A percentile compares a stretch with the other conserved stretches of the same genome.
Conservation (phyloP, 2,329 filamentous ascomycete species). For the Clonostachys sp. region DNA sequence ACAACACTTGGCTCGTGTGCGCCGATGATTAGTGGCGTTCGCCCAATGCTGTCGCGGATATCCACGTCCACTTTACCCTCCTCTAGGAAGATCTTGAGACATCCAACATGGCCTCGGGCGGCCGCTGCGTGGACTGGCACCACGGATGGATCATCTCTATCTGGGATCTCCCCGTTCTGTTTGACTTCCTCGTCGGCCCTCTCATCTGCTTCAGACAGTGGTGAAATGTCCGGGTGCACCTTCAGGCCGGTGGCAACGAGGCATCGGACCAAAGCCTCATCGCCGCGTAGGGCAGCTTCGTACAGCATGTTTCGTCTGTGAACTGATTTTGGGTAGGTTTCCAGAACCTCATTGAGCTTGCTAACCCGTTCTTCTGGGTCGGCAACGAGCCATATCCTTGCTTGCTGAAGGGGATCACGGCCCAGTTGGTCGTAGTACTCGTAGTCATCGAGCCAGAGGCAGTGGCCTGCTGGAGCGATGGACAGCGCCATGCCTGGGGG, state of each 20-base stretch:
- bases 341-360: not conserved
- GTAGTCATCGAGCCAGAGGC: conserved; percentile 2
- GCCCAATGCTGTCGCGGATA: not conserved
- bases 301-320: conserved; percentile 1
- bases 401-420: conserved; percentile 3
- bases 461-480: conserved; percentile 1
- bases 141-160: not conserved
- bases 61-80: not conserved
- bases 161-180: not conserved
- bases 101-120: not conserved
- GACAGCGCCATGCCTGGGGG: conserved; percentile 1
- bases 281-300: not conserved
- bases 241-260: conserved; percentile 1
- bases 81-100: conserved; percentile 3
- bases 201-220: not conserved
- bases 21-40: not conserved
- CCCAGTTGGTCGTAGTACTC: conserved; percentile 4
- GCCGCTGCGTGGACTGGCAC: conserved; percentile 3
- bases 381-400: conserved; percentile 1
- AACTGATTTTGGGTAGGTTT: conserved; percentile 1
- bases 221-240: too few relatives aligned
- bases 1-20: not conserved
- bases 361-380: conserved; percentile 1
- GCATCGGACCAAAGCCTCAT: conserved; percentile 2
- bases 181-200: not conserved